phyloP scores from a whole-genome alignment of 345 rosid species.

The Pistacia vera region DNA sequence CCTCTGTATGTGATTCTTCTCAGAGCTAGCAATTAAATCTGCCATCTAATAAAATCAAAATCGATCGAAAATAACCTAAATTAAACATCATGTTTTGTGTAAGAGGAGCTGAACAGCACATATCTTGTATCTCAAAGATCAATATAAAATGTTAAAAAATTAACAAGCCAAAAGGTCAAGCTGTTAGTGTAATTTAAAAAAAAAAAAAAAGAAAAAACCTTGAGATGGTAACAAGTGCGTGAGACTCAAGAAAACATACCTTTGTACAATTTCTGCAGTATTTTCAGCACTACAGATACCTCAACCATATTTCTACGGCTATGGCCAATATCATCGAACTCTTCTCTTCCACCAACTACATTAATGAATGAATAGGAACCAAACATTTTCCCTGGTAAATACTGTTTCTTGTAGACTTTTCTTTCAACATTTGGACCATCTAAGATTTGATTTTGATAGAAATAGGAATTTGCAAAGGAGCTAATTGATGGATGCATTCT shows the following conservation, averaged over 20 bases:
- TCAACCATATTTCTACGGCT: constrained; percentile 46
- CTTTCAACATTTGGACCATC: constrained; percentile 49
- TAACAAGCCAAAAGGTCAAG: constrained; percentile 35
- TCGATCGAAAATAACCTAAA: too few species aligned
- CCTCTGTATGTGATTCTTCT: too few species aligned
- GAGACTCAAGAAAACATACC: constrained; percentile 25
- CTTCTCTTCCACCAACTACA: constrained; percentile 40
- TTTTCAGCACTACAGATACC: constrained; percentile 37
- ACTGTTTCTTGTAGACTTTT: constrained; percentile 25
- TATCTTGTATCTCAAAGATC: too few species aligned
- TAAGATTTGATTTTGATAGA: constrained; percentile 44
- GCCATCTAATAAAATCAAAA: too few species aligned
- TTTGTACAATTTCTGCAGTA: constrained; percentile 34
- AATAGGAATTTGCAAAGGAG: constrained; percentile 47
- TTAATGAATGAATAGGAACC: constrained; percentile 56
- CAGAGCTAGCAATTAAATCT: too few species aligned
- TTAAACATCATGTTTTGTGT: too few species aligned
- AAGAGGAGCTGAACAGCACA: too few species aligned
- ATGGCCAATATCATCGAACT: constrained; percentile 17
- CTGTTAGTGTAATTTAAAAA: constrained; percentile 7
- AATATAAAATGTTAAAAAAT: background rate
- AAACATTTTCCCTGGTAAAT: constrained; percentile 44
- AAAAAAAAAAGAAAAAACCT: background rate
- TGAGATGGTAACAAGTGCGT: background rate
- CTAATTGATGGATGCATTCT: constrained; percentile 87